Evolutionary conservation across 1,139 yeast species (phyloP).

Genomic region (Debaryomyces psychrophilus): DNA sequence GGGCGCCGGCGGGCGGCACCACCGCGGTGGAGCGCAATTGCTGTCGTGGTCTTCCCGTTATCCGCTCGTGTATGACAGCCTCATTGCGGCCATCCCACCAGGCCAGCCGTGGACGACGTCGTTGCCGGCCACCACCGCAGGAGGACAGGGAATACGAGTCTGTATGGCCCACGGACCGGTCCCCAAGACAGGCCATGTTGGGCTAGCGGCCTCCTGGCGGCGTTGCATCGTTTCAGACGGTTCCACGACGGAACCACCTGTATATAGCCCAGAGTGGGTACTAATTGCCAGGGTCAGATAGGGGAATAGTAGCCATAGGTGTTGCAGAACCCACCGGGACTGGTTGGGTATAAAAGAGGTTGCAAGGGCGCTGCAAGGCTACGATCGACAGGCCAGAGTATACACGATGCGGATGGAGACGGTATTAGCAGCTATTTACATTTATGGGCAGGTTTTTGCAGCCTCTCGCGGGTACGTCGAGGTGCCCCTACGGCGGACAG

Average conservation of each 20-base stretch:
- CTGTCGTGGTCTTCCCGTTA: no score
- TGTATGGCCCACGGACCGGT: no score
- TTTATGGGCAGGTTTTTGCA: conserved; percentile 6
- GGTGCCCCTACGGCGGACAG: conserved; percentile 2
- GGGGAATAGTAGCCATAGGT: background rate
- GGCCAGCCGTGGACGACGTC: no score
- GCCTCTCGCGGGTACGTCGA: conserved; percentile 3
- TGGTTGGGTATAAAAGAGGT: background rate
- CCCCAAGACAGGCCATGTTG: no score
- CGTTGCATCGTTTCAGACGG: background rate
- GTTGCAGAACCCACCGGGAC: background rate
- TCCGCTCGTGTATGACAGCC: no score
- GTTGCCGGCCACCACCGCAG: no score
- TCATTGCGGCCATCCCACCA: no score
- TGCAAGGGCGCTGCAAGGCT: background rate
- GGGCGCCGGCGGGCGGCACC: no score
- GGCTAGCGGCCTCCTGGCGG: no score
- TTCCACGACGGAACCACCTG: conserved; percentile 1
- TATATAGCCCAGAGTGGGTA: conserved; percentile 1
- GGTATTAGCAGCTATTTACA: background rate
- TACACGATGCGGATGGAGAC: background rate
- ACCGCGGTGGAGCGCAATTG: no score
- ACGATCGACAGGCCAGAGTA: background rate
- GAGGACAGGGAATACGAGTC: no score
- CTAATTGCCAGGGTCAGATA: conserved; percentile 6